Conservation (phyloP, 805 yeast genomes). For the Groenewaldozyma salmanticensis region DNA sequence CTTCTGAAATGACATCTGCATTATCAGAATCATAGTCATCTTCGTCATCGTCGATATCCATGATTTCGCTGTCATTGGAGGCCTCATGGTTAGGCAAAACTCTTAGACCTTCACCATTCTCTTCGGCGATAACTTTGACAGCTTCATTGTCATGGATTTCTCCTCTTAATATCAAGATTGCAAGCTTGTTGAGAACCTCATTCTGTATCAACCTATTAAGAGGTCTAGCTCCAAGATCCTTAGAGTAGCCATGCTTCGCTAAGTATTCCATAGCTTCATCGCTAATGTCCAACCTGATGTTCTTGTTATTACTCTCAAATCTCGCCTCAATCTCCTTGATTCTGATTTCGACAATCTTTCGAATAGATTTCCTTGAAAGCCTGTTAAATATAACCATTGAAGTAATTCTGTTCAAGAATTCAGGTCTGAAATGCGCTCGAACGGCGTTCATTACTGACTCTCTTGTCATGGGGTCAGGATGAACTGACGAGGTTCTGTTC, state of each 20-base stretch:
- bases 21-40: conserved; percentile 6
- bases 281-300: conserved; percentile 60
- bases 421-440: conserved; percentile 88
- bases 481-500: conserved; percentile 50
- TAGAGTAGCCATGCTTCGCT: conserved; percentile 78
- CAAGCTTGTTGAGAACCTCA: conserved; percentile 79
- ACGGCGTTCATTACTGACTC: conserved; percentile 78
- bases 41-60: conserved; percentile 22
- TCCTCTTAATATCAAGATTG: conserved; percentile 78
- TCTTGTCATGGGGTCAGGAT: conserved; percentile 55
- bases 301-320: conserved; percentile 76
- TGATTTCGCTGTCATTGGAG: conserved; percentile 38
- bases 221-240: conserved; percentile 95
- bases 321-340: conserved; percentile 76
- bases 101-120: conserved; percentile 51
- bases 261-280: conserved; percentile 73
- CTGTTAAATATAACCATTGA: conserved; percentile 91
- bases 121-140: conserved; percentile 50
- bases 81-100: conserved; percentile 84
- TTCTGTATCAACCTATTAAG: conserved; percentile 78
- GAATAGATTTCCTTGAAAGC: conserved; percentile 80
- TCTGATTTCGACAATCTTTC: conserved; percentile 83
- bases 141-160: conserved; percentile 82
- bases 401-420: conserved; percentile 90
- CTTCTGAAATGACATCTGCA: too few relatives aligned